Conservation (phyloP, 768 basidiomycete species). For the Suillus clintonianus region DNA sequence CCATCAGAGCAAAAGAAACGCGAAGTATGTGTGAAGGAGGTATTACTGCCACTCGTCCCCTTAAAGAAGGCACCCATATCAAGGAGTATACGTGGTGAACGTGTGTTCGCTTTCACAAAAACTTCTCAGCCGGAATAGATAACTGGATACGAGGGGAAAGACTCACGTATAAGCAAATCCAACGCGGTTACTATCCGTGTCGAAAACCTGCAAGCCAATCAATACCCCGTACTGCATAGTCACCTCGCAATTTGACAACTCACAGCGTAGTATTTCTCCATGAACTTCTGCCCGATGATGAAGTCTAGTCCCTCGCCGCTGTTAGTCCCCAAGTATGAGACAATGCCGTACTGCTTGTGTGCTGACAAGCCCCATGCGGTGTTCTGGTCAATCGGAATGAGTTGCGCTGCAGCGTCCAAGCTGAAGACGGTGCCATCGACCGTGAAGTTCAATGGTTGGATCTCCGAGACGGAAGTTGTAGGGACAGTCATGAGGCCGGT, state of each 20-base stretch:
- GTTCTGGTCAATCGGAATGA: conserved; percentile 7
- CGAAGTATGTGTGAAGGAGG: not conserved
- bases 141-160: not conserved
- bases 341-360: not conserved
- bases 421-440: conserved; percentile 5
- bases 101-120: conserved; percentile 20
- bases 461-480: not conserved
- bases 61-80: conserved; percentile 5
- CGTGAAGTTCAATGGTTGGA: conserved; percentile 7
- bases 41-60: not conserved
- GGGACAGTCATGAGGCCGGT: conserved; percentile 4
- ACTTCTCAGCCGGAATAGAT: not conserved
- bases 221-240: not conserved
- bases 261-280: conserved; percentile 7
- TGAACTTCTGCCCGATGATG: conserved; percentile 7
- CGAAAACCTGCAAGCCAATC: conserved; percentile 17
- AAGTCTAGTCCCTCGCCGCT: conserved; percentile 5
- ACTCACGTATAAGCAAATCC: conserved; percentile 27
- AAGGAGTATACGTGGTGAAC: conserved; percentile 11
- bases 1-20: not conserved
- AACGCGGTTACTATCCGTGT: conserved; percentile 17
- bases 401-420: conserved; percentile 3
- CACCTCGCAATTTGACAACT: not conserved
- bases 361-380: not conserved
- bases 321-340: conserved; percentile 5